Base-by-base conservation (phyloP, 176 grass and related monocot genomes). In the Triticum urartu region DNA sequence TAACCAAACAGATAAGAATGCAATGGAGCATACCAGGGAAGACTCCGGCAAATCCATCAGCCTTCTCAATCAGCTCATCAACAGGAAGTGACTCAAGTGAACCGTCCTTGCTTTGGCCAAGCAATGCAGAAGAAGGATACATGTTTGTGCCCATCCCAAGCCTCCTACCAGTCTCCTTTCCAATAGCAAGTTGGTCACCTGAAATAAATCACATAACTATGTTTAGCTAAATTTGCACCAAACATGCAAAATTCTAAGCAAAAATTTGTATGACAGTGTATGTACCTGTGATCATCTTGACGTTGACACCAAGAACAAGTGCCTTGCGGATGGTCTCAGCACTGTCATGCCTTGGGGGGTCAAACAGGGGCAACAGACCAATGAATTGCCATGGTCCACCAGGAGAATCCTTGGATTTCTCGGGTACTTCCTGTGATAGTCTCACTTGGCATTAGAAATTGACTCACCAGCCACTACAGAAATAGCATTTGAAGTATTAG, bases 141-240 rank as follows among this genome's bases (percentile, higher is more conserved):
- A 99, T 99, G 92, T 99, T 99, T 58, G 94, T 94, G 43, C 97
- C 97, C 97, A 99, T 99, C 65, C 97, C 97, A 79, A 99, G 97
- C 77, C 97, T 99, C 80, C 97, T 85, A 64, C 97, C 97, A 0
- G 97, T 99, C 86, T 99, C 97, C 85, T 99, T 99, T 21, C 90
- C 97, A 87, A 99, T 99, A 10, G 97, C 94, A 84, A 99, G 94
- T 54, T 99, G 97, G 68, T 99, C 97, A 83, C 97, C 97, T 98
- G 87, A 90, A 83, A 66, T 72, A 86, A 3, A 86, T 34, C 30
- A 72, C 35, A 66, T 42, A 1, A 14, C 35, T 4, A 72, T 4
- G 14, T 71, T 86, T 36, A 89, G 35, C 20, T 0, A 48, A 5
- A 14, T 64, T 52, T 2, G 10, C 5, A 18, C n/a, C 7, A 82